Percentiles rank a stretch among this genome's conserved stretches.
Evolutionary conservation across 192 early-diverging fungal species (phyloP).

Genomic region (Podila horticola): DNA sequence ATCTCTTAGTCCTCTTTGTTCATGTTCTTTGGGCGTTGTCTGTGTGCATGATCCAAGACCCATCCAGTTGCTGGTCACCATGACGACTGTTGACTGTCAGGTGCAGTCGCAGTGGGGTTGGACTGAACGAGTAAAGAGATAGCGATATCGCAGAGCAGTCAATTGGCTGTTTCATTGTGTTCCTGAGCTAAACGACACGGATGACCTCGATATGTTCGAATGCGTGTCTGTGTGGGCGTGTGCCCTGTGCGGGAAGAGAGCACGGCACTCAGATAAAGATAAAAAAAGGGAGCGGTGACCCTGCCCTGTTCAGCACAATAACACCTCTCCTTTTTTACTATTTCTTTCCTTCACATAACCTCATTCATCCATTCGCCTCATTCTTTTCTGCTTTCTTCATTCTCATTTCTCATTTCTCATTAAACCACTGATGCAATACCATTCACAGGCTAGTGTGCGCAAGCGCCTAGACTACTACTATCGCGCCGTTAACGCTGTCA

Average conservation of each 20-base stretch:
- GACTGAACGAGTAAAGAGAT: too few species aligned
- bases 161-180: too few species aligned
- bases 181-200: not conserved
- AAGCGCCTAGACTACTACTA: slow-evolving; percentile 81
- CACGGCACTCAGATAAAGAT: not conserved
- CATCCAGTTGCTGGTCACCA: too few species aligned
- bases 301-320: too few species aligned
- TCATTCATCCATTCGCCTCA: not conserved
- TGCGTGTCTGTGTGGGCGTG: too few species aligned
- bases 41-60: not conserved
- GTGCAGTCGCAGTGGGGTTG: too few species aligned
- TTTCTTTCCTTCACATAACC: not conserved
- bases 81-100: too few species aligned
- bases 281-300: not conserved
- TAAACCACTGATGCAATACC: not conserved
- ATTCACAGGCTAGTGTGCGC: slow-evolving; percentile 37
- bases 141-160: too few species aligned
- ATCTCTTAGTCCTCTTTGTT: not conserved
- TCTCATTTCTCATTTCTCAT: not conserved
- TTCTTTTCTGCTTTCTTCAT: not conserved
- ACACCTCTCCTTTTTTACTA: not conserved
- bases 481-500: slow-evolving; percentile 75
- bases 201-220: too few species aligned
- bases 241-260: too few species aligned
- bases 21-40: not conserved